A percentile compares a stretch with the other conserved stretches of the same genome.
phyloP scores from a whole-genome alignment of 805 yeast species.

The Lipomyces sp. region DNA sequence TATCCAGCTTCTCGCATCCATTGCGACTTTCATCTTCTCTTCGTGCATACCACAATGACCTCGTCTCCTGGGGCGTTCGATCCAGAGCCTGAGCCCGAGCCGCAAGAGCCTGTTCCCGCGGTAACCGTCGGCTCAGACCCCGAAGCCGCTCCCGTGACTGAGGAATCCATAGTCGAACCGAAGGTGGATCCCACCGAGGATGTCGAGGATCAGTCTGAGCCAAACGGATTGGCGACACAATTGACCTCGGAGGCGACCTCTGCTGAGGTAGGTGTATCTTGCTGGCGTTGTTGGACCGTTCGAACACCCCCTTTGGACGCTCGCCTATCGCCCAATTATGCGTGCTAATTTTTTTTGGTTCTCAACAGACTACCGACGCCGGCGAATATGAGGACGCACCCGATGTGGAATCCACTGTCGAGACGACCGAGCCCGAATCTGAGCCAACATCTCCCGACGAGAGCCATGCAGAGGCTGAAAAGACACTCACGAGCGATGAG shows the following conservation, averaged over 20 bases:
- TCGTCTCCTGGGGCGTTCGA: neutral
- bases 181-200: conserved; percentile 6
- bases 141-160: too few species aligned
- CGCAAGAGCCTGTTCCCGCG: neutral
- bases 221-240: conserved; percentile 2
- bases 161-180: neutral
- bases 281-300: neutral
- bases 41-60: too few species aligned
- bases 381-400: conserved; percentile 21
- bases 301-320: too few species aligned
- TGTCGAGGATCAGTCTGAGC: neutral
- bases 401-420: conserved; percentile 2
- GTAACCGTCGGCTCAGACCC: neutral
- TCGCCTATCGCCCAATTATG: too few species aligned
- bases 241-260: neutral
- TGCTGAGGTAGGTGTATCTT: conserved; percentile 5
- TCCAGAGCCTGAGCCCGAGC: neutral
- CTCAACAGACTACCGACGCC: conserved; percentile 7
- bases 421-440: conserved; percentile 2
- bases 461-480: neutral
- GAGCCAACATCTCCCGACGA: neutral
- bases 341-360: too few species aligned
- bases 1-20: too few species aligned
- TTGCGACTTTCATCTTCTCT: too few species aligned
- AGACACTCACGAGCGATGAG: neutral